Evolutionary conservation across 2,329 filamentous ascomycete genomes (phyloP), one percentile per base, ranked within the genome.

Genomic region (Exophiala dermatitidis): DNA sequence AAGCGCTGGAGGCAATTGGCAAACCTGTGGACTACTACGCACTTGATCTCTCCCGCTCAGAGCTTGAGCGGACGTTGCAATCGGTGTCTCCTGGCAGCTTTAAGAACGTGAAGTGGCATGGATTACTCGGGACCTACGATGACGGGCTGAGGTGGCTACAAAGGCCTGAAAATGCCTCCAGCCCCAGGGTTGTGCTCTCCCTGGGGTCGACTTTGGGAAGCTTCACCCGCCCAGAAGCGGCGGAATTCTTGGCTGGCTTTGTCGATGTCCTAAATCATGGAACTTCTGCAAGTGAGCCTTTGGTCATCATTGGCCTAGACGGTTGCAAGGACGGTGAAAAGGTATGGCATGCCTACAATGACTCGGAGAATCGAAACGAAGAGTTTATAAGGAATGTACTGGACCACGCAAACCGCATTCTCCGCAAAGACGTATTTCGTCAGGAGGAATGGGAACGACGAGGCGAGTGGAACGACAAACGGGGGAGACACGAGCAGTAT

Each of bases 21-120:
- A 96, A 95, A 69, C 68, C 76, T 19, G 80, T 96, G 57, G 85
- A 93, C 63, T 97, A 97, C 70, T 96, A 89, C 66, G 91, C 91
- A 10, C 77, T 97, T 52, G 91, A 97, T 66, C 74, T 97, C 47
- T 91, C 87, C 12, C 73, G 83, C 56, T 75, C 80, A 40, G 91
- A 97, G 70, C 77, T 97, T 44, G 76, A 88, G 64, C 83, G 91
- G 48, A 96, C 91, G 0, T 79, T 97, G 54, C 80, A 84, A 10
- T 82, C 89, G 61, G 81, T 95, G 0, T 88, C 88, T 0, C 69
- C 73, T 5, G 72, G 73, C 29, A 71, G 70, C 1, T 94, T 88
- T 69, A 70, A 80, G 60, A 77, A 91, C 66, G 86, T 97, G 59
- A 80, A 78, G 56, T 90, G 88, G 66, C 85, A 85, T 65, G 91